Conservation (phyloP, 768 basidiomycete genomes). For the Russula sp. region DNA sequence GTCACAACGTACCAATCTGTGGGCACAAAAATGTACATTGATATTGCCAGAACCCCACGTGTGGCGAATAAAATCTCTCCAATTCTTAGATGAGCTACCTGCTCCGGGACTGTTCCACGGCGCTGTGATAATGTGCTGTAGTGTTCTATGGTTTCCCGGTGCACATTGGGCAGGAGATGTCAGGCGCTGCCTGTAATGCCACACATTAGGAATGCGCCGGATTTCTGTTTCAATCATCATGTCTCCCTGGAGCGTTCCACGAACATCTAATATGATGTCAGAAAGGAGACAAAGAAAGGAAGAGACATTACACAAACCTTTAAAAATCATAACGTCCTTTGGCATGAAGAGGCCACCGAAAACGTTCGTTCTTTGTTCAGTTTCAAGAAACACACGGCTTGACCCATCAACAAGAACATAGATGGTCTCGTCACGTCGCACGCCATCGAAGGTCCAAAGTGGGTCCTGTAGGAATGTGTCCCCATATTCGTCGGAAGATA, state of each 20-base stretch:
- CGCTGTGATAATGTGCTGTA: neutral
- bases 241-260: slow-evolving; percentile 2
- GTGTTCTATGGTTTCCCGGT: no score
- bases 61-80: neutral
- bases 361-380: neutral
- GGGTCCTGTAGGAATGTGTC: neutral
- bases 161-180: no score
- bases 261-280: neutral
- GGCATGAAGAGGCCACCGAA: slow-evolving; percentile 1
- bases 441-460: neutral
- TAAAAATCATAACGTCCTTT: neutral
- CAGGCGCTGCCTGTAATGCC: neutral
- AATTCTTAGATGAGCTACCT: neutral
- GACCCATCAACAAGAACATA: neutral
- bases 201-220: neutral
- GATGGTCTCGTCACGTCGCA: neutral
- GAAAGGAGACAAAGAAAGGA: neutral
- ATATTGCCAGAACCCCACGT: neutral
- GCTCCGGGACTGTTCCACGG: neutral
- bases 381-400: slow-evolving; percentile 4
- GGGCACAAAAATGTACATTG: neutral
- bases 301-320: neutral
- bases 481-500: neutral
- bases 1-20: no score
- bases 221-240: neutral